Percentiles rank a stretch among this genome's conserved stretches.
Conservation (phyloP, 2,329 filamentous ascomycete genomes). For the Periconia digitata region DNA sequence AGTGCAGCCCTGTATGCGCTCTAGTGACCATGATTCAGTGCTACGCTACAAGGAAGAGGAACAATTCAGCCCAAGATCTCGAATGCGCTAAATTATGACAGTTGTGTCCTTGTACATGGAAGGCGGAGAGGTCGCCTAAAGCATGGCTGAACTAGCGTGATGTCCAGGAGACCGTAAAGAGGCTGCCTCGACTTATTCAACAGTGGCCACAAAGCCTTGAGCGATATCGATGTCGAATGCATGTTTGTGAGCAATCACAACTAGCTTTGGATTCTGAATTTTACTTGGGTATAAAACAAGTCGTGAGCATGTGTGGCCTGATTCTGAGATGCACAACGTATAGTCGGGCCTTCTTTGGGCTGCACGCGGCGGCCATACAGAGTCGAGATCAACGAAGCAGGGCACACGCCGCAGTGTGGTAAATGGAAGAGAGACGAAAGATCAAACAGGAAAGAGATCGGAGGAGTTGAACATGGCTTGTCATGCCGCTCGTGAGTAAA, state of each 20-base stretch:
- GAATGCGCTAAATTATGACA: background rate
- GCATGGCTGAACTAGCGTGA: no score
- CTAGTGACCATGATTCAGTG: background rate
- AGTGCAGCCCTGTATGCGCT: background rate
- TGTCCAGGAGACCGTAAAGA: no score
- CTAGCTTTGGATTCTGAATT: no score
- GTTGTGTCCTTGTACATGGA: background rate
- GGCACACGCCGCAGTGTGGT: background rate
- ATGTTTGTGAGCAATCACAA: no score
- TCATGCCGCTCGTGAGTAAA: no score
- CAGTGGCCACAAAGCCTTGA: no score
- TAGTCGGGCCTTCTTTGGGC: background rate
- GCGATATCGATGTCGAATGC: no score
- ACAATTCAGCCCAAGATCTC: background rate
- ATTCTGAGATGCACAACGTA: background rate
- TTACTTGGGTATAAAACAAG: no score
- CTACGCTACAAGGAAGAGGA: background rate
- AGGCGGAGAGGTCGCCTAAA: background rate
- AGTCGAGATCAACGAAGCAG: background rate
- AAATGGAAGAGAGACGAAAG: background rate
- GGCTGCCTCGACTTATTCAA: no score
- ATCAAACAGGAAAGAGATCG: no score
- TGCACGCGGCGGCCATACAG: no score
- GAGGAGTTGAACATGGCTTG: background rate
- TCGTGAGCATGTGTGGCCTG: no score